Percentiles rank a stretch among this genome's conserved stretches.
These are phyloP conservation scores for Neopestalotiopsis rosae DNA, from an alignment of 2,329 filamentous ascomycete species.

Conservation along the genomic window DNA sequence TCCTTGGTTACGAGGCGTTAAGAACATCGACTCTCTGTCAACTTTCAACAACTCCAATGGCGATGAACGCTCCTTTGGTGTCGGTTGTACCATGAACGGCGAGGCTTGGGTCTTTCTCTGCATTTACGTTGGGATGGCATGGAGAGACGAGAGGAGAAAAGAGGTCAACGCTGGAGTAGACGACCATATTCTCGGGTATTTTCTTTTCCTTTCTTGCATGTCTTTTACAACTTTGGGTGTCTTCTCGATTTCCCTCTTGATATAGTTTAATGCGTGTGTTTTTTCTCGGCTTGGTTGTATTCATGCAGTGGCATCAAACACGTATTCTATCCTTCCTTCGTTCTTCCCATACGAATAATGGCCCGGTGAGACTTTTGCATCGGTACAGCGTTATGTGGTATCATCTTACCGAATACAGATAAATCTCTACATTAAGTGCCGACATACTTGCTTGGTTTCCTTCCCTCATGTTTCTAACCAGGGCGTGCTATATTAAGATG, in stretches of 20 bases:
- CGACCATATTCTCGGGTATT: not conserved
- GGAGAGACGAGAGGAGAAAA: not conserved
- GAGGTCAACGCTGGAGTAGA: not conserved
- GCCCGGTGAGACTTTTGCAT: not conserved
- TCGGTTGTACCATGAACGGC: not conserved
- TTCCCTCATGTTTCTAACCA: not conserved
- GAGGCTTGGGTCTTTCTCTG: not conserved
- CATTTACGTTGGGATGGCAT: not conserved
- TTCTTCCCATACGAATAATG: not conserved
- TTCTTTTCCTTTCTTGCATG: not conserved
- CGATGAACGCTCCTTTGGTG: not conserved
- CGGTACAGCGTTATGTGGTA: not conserved
- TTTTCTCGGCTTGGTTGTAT: not conserved
- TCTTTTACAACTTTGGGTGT: not conserved
- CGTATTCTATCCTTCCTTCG: not conserved
- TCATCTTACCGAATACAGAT: not conserved
- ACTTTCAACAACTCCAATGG: not conserved
- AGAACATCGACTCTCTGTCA: not conserved
- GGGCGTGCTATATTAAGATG: not conserved
- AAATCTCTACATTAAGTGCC: not conserved
- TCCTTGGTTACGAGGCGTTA: not conserved
- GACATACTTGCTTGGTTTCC: not conserved
- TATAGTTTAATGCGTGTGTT: constrained; percentile 3
- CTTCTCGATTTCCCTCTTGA: not conserved
- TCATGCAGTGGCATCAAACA: not conserved